Conservation (phyloP, 306 rosid species). For the Cyamopsis tetragonoloba region DNA sequence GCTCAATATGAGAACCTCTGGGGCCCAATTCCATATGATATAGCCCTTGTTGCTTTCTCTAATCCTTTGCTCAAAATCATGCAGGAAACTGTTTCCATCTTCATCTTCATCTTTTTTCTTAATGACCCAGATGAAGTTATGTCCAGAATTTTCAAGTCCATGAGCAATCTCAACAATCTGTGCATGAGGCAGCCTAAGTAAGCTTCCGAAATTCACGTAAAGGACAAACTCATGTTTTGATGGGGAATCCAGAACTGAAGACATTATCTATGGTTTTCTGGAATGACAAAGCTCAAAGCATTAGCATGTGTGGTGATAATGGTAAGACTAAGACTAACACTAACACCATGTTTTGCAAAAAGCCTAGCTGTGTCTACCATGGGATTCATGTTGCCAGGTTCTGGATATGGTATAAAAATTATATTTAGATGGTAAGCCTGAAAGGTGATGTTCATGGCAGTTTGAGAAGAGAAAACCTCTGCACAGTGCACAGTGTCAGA, state of each 20-base stretch:
- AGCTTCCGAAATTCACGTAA: conserved; percentile 28
- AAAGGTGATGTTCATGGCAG: not conserved
- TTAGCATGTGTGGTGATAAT: conserved; percentile 29
- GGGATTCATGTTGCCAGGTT: conserved; percentile 32
- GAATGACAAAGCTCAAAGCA: conserved; percentile 29
- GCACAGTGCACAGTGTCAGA: conserved; percentile 50
- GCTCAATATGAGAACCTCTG: conserved; percentile 22
- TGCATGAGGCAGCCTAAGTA: not conserved
- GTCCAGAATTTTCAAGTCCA: conserved; percentile 25
- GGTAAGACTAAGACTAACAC: too few relatives aligned
- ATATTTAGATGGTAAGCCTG: not conserved
- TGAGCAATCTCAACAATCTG: conserved; percentile 24
- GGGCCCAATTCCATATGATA: conserved; percentile 34
- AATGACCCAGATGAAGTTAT: conserved; percentile 20
- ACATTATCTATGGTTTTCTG: conserved; percentile 27
- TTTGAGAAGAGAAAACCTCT: conserved; percentile 18
- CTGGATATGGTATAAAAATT: conserved; percentile 22
- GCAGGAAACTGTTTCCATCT: not conserved
- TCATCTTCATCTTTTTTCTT: not conserved
- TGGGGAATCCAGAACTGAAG: conserved; percentile 3
- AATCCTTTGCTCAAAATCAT: conserved; percentile 18
- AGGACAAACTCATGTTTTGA: conserved; percentile 21
- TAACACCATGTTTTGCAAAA: conserved; percentile 33
- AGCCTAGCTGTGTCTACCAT: conserved; percentile 31
- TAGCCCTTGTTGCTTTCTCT: conserved; percentile 14